phyloP scores from a whole-genome alignment of 441 rosid genomes.

The Populus trichocarpa region DNA sequence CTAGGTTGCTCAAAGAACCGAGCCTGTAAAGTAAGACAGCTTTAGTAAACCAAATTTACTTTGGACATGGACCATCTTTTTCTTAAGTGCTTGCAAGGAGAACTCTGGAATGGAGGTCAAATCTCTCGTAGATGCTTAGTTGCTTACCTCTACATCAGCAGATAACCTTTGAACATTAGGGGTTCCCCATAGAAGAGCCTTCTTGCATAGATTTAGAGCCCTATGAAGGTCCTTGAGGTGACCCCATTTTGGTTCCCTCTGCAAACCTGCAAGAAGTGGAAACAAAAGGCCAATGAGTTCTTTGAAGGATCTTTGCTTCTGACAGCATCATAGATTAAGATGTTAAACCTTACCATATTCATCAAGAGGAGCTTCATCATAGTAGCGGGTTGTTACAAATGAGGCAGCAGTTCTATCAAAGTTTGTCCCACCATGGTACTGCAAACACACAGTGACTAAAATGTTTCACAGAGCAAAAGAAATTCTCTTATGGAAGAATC shows the following conservation, averaged over 20 bases:
- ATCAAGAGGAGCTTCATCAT: slow-evolving; percentile 85
- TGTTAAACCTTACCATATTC: slow-evolving; percentile 50
- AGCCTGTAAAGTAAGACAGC: slow-evolving; percentile 34
- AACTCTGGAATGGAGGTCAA: too few relatives aligned
- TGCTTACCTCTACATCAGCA: slow-evolving; percentile 44
- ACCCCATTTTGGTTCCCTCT: slow-evolving; percentile 64
- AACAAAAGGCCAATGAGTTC: slow-evolving; percentile 6
- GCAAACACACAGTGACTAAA: slow-evolving; percentile 9
- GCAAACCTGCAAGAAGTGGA: slow-evolving; percentile 40
- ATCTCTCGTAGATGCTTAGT: neutral
- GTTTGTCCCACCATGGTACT: slow-evolving; percentile 96
- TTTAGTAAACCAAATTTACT: neutral
- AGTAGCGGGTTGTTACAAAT: slow-evolving; percentile 71
- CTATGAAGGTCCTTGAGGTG: slow-evolving; percentile 70
- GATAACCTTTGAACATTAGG: slow-evolving; percentile 25
- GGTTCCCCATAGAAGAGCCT: slow-evolving; percentile 54
- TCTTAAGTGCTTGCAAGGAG: too few relatives aligned
- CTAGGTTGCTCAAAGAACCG: slow-evolving; percentile 45
- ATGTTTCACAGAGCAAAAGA: neutral
- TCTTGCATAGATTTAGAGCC: slow-evolving; percentile 53
- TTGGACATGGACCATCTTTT: neutral
- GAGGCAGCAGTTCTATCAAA: slow-evolving; percentile 66
- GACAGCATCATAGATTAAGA: neutral
- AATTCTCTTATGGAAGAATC: neutral
- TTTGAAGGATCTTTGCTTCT: neutral